Base-by-base conservation (phyloP, 805 yeast species). In the Teunomyces gatunensis region DNA sequence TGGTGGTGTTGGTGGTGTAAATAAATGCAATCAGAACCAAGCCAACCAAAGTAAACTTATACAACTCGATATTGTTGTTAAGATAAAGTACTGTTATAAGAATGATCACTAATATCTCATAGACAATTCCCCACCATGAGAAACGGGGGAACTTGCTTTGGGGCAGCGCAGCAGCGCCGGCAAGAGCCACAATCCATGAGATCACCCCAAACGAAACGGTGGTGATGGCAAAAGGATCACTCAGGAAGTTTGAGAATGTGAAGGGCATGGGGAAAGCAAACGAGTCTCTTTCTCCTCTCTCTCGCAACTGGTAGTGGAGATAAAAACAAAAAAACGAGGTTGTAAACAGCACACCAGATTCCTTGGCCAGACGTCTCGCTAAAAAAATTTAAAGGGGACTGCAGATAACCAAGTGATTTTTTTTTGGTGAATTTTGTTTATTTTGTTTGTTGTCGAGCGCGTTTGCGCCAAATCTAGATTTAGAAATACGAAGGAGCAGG, bases 41-140 rank as follows among this genome's bases (percentile, higher is more conserved):
- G 2, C 84, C 81, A 34, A 82, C 78, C 35, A 83, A 61, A 34
- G 81, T 75, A 51, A 73, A 67, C 56, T 85, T 79, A 69, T 94
- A 89, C 50, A 80, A 74, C 60, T 87, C 89, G 50, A 89, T 73
- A 39, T 81, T 68, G 65, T 86, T 84, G 58, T 63, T 82, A 60
- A 64, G 76, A 67, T 79, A 89, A 53, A 81, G 71, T 47, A 74
- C 56, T 36, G 77, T 75, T 50, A 79, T 74, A 17, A 74, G 63
- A 4, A 81, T 55, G 17, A 87, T 75, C 36, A 89, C 55, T 27
- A 88, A 52, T 17, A 90, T 71, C 67, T 92, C 84, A 61, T 81
- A 94, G 2, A 87, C 91, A 5, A 94, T 65, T 1, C 96, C 96
- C 99, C 99, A 94, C 99, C 99, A 92, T 3, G 94, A 81, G 67